Evolutionary conservation across 768 basidiomycete species (phyloP).

Genomic region (Pisolithus microcarpus): DNA sequence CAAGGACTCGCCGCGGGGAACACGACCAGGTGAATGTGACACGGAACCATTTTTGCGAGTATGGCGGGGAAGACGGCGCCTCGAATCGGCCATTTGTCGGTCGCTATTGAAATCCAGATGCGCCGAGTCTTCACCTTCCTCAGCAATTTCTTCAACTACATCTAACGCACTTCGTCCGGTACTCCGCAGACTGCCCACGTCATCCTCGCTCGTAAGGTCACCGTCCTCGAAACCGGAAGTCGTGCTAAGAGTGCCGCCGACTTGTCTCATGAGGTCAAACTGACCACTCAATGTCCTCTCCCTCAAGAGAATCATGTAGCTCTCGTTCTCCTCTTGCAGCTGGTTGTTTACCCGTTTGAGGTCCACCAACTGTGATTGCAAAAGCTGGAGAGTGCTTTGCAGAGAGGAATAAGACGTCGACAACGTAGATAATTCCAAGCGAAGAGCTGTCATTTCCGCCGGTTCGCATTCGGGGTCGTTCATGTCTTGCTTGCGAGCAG

Average conservation of each 20-base stretch:
- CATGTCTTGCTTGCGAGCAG: slow-evolving; percentile 37
- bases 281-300: slow-evolving; percentile 90
- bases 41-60: slow-evolving; percentile 50
- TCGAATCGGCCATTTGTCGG: slow-evolving; percentile 30
- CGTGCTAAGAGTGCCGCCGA: slow-evolving; percentile 40
- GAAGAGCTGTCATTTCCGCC: slow-evolving; percentile 81
- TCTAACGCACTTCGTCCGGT: slow-evolving; percentile 53
- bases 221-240: slow-evolving; percentile 35
- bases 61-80: slow-evolving; percentile 38
- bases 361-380: slow-evolving; percentile 81
- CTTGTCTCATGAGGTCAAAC: slow-evolving; percentile 68
- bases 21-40: slow-evolving; percentile 38
- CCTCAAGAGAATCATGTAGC: slow-evolving; percentile 87
- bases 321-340: slow-evolving; percentile 93
- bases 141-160: slow-evolving; percentile 45
- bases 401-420: slow-evolving; percentile 80
- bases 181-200: slow-evolving; percentile 51
- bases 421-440: slow-evolving; percentile 77
- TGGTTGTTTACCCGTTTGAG: slow-evolving; percentile 82
- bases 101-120: slow-evolving; percentile 28
- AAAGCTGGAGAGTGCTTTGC: slow-evolving; percentile 75
- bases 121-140: slow-evolving; percentile 35
- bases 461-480: slow-evolving; percentile 68
- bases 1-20: slow-evolving; percentile 67
- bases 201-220: slow-evolving; percentile 30